phyloP scores from a whole-genome alignment of 352 stramenopile genomes.

The Halophytophthora batemanensis region DNA sequence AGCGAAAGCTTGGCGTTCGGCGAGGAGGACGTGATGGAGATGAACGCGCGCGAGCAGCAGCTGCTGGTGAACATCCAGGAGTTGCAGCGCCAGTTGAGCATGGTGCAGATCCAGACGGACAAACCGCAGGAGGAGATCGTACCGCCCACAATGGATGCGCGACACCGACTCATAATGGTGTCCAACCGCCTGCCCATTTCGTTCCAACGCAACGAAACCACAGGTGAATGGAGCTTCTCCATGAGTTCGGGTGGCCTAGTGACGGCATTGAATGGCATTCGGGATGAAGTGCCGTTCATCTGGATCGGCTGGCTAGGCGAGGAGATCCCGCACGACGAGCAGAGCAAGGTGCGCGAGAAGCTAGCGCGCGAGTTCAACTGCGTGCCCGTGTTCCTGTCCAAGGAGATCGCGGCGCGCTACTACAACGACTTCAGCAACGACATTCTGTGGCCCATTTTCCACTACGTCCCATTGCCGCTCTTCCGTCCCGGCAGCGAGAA shows the following conservation, averaged over 20 bases:
- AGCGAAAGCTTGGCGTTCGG: constrained; percentile 31
- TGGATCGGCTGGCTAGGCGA: constrained; percentile 91
- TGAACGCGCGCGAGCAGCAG: constrained; percentile 84
- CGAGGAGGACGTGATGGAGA: constrained; percentile 65
- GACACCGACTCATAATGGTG: constrained; percentile 85
- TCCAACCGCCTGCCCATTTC: constrained; percentile 90
- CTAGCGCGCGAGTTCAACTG: constrained; percentile 87
- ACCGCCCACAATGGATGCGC: constrained; percentile 54
- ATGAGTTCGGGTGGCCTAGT: constrained; percentile 89
- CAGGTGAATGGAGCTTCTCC: constrained; percentile 81
- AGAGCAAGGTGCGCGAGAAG: constrained; percentile 75
- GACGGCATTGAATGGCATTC: constrained; percentile 85
- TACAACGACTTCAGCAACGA: constrained; percentile 93
- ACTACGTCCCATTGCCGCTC: constrained; percentile 88
- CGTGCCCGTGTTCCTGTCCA: constrained; percentile 86
- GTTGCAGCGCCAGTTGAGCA: constrained; percentile 85
- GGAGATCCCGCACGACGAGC: constrained; percentile 83
- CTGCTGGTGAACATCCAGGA: constrained; percentile 91
- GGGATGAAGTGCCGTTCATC: constrained; percentile 87
- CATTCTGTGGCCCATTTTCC: constrained; percentile 90
- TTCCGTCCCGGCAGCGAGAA: constrained; percentile 88
- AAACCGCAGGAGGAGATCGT: constrained; percentile 75
- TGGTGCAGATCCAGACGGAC: constrained; percentile 83
- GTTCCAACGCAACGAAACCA: constrained; percentile 82
- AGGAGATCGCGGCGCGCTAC: constrained; percentile 86